Conservation (phyloP, 75 land plant genomes). For the Sequoiadendron giganteum region DNA sequence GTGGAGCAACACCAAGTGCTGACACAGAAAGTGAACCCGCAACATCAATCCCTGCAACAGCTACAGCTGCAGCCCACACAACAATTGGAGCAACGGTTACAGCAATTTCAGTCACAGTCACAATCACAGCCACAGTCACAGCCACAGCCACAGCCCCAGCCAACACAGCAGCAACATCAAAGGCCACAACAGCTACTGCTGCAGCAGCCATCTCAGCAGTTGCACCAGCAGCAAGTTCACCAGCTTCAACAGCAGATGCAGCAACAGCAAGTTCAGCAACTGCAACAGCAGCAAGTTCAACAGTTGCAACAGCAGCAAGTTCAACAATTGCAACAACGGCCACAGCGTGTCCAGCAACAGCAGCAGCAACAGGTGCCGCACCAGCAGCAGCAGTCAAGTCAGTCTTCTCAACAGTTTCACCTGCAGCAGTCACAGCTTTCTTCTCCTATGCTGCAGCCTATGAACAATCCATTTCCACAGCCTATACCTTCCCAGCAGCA, state of each 20-base stretch:
- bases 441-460: slow-evolving; percentile 1
- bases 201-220: slow-evolving; percentile 37
- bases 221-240: slow-evolving; percentile 41
- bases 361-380: slow-evolving; percentile 43
- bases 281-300: slow-evolving; percentile 22
- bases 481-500: background rate
- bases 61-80: slow-evolving; percentile 3
- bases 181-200: slow-evolving; percentile 27
- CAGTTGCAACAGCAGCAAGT: slow-evolving; percentile 35
- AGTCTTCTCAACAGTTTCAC: slow-evolving; percentile 46
- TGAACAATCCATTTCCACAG: slow-evolving; percentile 10
- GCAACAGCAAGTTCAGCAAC: slow-evolving; percentile 29
- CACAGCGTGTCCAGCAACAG: slow-evolving; percentile 24
- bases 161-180: slow-evolving; percentile 26
- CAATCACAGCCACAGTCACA: slow-evolving; percentile 37
- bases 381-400: slow-evolving; percentile 29
- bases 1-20: slow-evolving; percentile 2
- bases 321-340: slow-evolving; percentile 30
- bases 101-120: background rate
- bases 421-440: slow-evolving; percentile 33
- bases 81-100: slow-evolving; percentile 1
- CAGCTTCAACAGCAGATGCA: slow-evolving; percentile 27
- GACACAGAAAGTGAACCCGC: slow-evolving; percentile 11
- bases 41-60: slow-evolving; percentile 12
- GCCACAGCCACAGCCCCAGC: slow-evolving; percentile 37